Percentiles rank a stretch among this genome's conserved stretches.
These are phyloP conservation scores for Phyllosticta capitalensis DNA, from an alignment of 2,329 filamentous ascomycete genomes.

Conservation along the genomic window DNA sequence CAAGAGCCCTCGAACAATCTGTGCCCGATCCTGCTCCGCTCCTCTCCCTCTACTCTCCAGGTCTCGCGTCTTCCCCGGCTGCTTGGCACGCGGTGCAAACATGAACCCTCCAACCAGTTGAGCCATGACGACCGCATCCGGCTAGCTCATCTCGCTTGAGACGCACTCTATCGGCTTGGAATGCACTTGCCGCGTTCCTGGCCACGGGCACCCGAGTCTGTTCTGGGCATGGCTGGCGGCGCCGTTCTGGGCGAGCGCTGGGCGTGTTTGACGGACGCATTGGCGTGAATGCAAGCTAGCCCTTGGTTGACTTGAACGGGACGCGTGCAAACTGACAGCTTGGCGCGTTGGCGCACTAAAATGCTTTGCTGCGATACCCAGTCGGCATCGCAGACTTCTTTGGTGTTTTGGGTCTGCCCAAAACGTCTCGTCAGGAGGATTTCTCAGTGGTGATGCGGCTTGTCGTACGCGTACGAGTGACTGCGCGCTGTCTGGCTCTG, in stretches of 20 bases:
- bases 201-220: background rate
- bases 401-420: background rate
- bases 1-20: background rate
- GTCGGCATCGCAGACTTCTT: background rate
- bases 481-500: background rate
- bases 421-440: background rate
- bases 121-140: background rate
- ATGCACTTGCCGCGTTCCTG: background rate
- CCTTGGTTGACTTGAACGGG: background rate
- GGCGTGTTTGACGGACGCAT: background rate
- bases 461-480: too few relatives aligned
- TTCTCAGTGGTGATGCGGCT: background rate
- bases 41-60: background rate
- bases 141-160: background rate
- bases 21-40: background rate
- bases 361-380: background rate
- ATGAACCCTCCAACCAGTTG: background rate
- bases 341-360: background rate
- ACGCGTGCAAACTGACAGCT: background rate
- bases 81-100: background rate
- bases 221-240: background rate
- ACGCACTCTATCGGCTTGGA: background rate
- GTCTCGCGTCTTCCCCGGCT: background rate
- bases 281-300: too few relatives aligned
- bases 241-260: background rate